Evolutionary conservation across 2,329 filamentous ascomycete genomes (phyloP), one percentile per base, ranked within the genome.

Genomic region (Elsinoe ampelina): DNA sequence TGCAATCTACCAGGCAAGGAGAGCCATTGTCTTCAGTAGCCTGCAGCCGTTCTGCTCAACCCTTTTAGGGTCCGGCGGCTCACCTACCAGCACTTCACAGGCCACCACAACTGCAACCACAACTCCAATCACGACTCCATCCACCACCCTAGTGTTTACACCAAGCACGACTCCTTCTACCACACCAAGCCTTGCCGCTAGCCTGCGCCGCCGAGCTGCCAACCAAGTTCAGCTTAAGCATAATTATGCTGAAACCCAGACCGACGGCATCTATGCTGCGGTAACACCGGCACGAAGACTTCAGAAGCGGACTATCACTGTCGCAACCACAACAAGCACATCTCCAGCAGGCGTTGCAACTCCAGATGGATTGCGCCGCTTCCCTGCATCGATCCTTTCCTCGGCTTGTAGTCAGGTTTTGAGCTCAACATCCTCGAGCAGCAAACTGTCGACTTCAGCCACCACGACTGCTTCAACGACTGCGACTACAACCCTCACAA

Each of bases 41-140:
- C 55, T 61, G 32, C 60, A 60, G 57, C 47, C 59, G 15, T 61
- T 42, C 55, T 61, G 60, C 45, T 58, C 55, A 3, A 57, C 51
- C 35, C 35, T 57, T 6, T 30, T 61, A 11, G 45, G 58, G 3
- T 42, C 15, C 39, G 22, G n/a, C 17, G 17, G n/a, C 19, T 19
- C 39, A 30, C 26, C 26, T 30, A 22, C 59, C 26, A 60, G 55
- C 48, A 41, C 32, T 45, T 36, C 39, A 30, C 26, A 30, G 7
- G 26, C 7, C 4, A 30, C 26, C 26, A 22, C 55, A 55, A 36
- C 42, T 5, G 36, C 43, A 17, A 34, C 32, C 5, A 58, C 55
- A 12, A 56, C 58, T 12, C 39, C 41, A 15, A 57, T 36, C 19
- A 48, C 57, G 5, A 36, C 41, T 19, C 35, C 41, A 20, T 8